These are phyloP conservation scores for Climacium dendroides DNA, from an alignment of 225 moss, liverwort and hornwort species.

Conservation along the genomic window DNA sequence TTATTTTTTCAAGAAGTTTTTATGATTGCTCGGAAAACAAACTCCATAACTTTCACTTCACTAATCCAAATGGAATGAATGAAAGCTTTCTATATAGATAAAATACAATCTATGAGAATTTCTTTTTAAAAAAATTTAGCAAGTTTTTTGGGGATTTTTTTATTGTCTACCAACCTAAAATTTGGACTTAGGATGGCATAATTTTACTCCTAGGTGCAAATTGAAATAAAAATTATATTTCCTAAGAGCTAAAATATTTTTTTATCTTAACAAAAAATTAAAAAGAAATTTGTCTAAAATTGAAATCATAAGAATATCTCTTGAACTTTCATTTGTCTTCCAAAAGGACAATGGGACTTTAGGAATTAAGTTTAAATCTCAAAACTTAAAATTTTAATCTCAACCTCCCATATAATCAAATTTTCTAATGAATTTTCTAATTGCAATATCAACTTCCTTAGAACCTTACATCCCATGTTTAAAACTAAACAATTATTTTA, in stretches of 20 bases:
- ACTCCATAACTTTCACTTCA: neutral
- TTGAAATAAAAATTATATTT: neutral
- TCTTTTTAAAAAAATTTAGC: neutral
- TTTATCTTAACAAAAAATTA: accelerated
- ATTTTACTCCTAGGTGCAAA: accelerated
- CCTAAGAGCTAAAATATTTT: accelerated
- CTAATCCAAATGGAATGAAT: neutral
- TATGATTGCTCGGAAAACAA: neutral
- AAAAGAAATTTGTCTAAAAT: neutral
- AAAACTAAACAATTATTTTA: neutral
- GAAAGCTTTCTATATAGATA: neutral
- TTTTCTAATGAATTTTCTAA: neutral
- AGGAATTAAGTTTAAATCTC: too few relatives aligned
- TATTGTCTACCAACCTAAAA: accelerated
- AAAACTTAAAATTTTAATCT: neutral
- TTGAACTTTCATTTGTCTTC: neutral
- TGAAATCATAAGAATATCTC: accelerated
- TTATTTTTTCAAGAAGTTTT: neutral
- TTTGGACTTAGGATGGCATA: accelerated
- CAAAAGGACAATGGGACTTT: accelerated
- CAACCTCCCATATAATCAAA: accelerated
- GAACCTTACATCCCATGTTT: neutral
- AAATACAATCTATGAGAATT: neutral
- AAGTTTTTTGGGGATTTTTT: neutral
- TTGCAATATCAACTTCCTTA: neutral